A percentile compares a stretch with the other conserved stretches of the same genome.
phyloP scores from a whole-genome alignment of 2,329 filamentous ascomycete species.

The Raffaelea albimanens region DNA sequence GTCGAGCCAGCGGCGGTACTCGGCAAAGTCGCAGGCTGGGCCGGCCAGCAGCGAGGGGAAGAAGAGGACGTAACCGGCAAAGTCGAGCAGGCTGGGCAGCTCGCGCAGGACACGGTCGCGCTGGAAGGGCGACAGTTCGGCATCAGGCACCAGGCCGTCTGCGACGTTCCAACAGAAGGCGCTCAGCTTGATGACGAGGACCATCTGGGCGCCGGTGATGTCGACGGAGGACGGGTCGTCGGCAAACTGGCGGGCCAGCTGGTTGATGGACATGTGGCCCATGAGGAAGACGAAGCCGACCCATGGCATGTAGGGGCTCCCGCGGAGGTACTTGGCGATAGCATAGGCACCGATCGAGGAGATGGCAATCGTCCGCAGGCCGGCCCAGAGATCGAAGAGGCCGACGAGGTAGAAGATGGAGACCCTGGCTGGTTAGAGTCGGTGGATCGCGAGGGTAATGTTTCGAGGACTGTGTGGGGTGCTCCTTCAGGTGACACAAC shows the following conservation, averaged over 20 bases:
- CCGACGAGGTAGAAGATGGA: slow-evolving; percentile 88
- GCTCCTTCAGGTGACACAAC: too few species aligned
- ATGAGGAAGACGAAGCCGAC: slow-evolving; percentile 88
- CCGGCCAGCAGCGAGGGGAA: slow-evolving; percentile 86
- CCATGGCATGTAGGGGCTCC: slow-evolving; percentile 94
- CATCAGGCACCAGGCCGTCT: slow-evolving; percentile 72
- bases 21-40: slow-evolving; percentile 87
- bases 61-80: slow-evolving; percentile 84
- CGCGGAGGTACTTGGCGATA: slow-evolving; percentile 71
- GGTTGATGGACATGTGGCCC: slow-evolving; percentile 87
- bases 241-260: slow-evolving; percentile 69
- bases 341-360: slow-evolving; percentile 71
- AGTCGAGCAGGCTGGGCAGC: slow-evolving; percentile 72
- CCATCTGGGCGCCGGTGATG: slow-evolving; percentile 96
- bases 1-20: slow-evolving; percentile 88
- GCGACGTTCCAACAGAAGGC: slow-evolving; percentile 98
- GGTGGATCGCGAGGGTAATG: background rate
- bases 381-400: slow-evolving; percentile 84
- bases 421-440: slow-evolving; percentile 36
- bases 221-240: slow-evolving; percentile 62
- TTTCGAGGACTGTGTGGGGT: too few species aligned
- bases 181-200: slow-evolving; percentile 92
- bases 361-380: slow-evolving; percentile 68
- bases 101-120: slow-evolving; percentile 68
- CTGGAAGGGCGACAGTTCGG: slow-evolving; percentile 78